Conservation (phyloP, 2,329 filamentous ascomycete genomes). For the Neocatenulostroma microsporum region DNA sequence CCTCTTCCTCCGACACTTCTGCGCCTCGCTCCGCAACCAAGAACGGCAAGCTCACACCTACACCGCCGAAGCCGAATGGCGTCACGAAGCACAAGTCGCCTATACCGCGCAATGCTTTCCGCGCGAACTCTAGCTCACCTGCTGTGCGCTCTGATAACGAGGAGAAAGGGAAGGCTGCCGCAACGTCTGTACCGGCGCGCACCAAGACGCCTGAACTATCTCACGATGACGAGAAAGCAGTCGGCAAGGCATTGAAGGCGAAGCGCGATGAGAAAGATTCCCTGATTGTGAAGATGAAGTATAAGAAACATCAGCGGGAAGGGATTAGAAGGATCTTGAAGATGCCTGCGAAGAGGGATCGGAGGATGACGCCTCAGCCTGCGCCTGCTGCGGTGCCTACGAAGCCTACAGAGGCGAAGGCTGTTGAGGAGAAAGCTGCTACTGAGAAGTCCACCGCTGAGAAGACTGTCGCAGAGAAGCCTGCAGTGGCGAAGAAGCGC, state of each 20-base stretch:
- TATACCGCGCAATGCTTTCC: conserved; percentile 22
- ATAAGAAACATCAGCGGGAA: conserved; percentile 19
- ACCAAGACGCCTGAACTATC: conserved; percentile 12
- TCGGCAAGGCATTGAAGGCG: conserved; percentile 11
- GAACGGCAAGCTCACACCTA: conserved; percentile 16
- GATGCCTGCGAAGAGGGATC: conserved; percentile 17
- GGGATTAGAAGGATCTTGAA: conserved; percentile 24
- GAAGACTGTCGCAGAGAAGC: conserved; percentile 8
- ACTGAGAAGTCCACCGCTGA: conserved; percentile 5
- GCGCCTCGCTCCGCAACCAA: conserved; percentile 13
- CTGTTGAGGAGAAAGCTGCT: too few species aligned
- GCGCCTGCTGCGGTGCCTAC: conserved; percentile 2
- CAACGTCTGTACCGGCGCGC: conserved; percentile 6
- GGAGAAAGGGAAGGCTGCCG: conserved; percentile 9
- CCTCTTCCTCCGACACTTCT: conserved; percentile 13
- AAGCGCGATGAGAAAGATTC: conserved; percentile 10
- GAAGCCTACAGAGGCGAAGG: background rate
- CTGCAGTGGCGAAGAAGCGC: conserved; percentile 8
- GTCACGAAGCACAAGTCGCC: conserved; percentile 22
- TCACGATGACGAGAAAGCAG: conserved; percentile 16
- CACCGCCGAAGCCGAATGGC: conserved; percentile 12
- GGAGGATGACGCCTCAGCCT: conserved; percentile 5
- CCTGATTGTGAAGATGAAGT: conserved; percentile 24
- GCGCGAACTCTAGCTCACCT: conserved; percentile 23
- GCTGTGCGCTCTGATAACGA: conserved; percentile 18